Evolutionary conservation across 345 rosid species (phyloP).

Genomic region (Acer campestre): DNA sequence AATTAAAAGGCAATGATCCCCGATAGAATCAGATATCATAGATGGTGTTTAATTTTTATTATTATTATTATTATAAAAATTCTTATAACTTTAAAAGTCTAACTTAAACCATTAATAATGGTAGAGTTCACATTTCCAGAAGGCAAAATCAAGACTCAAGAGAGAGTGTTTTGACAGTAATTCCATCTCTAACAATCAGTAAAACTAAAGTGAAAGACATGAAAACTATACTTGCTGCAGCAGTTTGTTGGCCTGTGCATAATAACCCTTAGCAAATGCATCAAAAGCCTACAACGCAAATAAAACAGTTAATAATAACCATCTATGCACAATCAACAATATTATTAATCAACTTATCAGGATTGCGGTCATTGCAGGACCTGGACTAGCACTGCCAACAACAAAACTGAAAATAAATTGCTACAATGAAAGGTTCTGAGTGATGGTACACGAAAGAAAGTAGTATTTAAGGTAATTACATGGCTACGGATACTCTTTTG

Average conservation of each 20-base stretch:
- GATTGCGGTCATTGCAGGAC: neutral
- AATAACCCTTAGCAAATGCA: slow-evolving; percentile 53
- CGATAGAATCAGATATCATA: neutral
- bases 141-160: too few species aligned
- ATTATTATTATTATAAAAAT: too few species aligned
- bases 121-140: too few species aligned
- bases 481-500: neutral
- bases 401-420: too few species aligned
- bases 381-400: too few species aligned
- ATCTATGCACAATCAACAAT: neutral
- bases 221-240: slow-evolving; percentile 38
- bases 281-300: slow-evolving; percentile 50
- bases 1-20: neutral
- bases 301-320: slow-evolving; percentile 12
- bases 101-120: too few species aligned
- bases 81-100: neutral
- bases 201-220: neutral
- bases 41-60: too few species aligned
- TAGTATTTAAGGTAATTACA: neutral
- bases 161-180: neutral
- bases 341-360: neutral
- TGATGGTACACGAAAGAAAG: neutral
- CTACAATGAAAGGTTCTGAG: too few species aligned
- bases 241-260: slow-evolving; percentile 52
- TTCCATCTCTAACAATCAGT: slow-evolving; percentile 7